Base-by-base conservation (phyloP, 306 rosid genomes). In the Crataegus laevigata region DNA sequence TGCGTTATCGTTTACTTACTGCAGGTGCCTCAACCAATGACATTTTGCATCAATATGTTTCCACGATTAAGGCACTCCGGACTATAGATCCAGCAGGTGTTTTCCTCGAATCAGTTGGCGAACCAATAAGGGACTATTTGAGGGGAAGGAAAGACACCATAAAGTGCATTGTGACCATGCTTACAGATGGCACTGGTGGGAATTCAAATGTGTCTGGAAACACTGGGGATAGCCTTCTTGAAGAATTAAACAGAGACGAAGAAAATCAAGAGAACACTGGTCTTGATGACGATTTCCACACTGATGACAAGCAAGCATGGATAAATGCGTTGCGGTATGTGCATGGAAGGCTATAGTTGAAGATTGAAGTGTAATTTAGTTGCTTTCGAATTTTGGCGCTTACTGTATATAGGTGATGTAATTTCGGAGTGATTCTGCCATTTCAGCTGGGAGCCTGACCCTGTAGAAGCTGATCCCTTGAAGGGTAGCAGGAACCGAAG, bases 1-100 rank as follows among this genome's bases (percentile, higher is more conserved):
- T 94, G 61, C 97, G 89, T 69, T 94, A 87, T 83, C 97, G 97
- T 77, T 82, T 94, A 77, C 97, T 94, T n/a, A 94, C 97, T 78
- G 98, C 98, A 38, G 97, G 98, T 26, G 98, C 98, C 69, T 91
- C 98, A 78, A 94, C 98, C 55, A 94, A 91, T 87, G 98, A 94
- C 83, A 94, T 94, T 83, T 76, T 94, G 83, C 98, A 94, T 85
- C 98, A 94, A 82, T 94, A 91, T 85, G 98, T 94, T 84, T 94
- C 98, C 4, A 91, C 98, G 17, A 91, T 91, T 50, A 94, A 90
- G 80, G 98, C 98, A 72, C 90, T 94, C 55, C 87, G 97, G 80
- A 91, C 93, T 71, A 91, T 94, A 82, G 97, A 94, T 82, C 97
- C 97, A 28, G 97, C 98, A 6, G 98, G 93, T 77, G 94, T 94